These are phyloP conservation scores for Phytophthora foliorum DNA, from an alignment of 352 stramenopile species.

Conservation along the genomic window DNA sequence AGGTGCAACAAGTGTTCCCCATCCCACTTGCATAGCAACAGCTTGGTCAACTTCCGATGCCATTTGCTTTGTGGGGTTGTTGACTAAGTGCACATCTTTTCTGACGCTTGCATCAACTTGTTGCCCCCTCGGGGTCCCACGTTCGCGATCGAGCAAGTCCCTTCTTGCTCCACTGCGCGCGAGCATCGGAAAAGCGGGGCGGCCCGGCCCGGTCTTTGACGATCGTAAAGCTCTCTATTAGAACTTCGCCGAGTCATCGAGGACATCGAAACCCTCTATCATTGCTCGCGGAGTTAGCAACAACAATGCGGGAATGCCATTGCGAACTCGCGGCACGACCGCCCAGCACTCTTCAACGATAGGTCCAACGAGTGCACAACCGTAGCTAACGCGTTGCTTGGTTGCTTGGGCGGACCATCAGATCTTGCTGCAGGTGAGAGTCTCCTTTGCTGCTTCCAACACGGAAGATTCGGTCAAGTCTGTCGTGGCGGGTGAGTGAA, in stretches of 20 bases:
- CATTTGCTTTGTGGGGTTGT: conserved; percentile 25
- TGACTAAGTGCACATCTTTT: conserved; percentile 41
- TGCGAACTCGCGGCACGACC: conserved; percentile 17
- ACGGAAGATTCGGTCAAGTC: conserved; percentile 29
- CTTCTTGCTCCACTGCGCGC: conserved; percentile 21
- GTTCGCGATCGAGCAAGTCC: conserved; percentile 17
- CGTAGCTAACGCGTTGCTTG: conserved; percentile 28
- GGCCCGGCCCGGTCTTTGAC: conserved; percentile 19
- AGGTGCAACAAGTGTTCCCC: conserved; percentile 20
- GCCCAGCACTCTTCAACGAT: conserved; percentile 28
- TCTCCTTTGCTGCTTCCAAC: conserved; percentile 15
- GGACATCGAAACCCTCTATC: conserved; percentile 18
- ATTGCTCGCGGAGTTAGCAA: conserved; percentile 26
- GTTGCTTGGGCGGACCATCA: conserved; percentile 30
- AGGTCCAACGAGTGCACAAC: conserved; percentile 11
- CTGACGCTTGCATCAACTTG: conserved; percentile 28
- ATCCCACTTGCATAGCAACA: conserved; percentile 30
- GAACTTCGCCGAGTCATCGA: conserved; percentile 2
- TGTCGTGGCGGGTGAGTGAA: conserved; percentile 18
- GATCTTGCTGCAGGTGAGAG: background rate
- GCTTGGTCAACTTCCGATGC: conserved; percentile 39
- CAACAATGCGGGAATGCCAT: conserved; percentile 20
- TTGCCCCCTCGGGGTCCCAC: conserved; percentile 30
- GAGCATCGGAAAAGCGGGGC: conserved; percentile 41
- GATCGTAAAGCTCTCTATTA: conserved; percentile 29